Evolutionary conservation across 176 grass and related monocot genomes (phyloP).

Genomic region (Triticum timopheevii): DNA sequence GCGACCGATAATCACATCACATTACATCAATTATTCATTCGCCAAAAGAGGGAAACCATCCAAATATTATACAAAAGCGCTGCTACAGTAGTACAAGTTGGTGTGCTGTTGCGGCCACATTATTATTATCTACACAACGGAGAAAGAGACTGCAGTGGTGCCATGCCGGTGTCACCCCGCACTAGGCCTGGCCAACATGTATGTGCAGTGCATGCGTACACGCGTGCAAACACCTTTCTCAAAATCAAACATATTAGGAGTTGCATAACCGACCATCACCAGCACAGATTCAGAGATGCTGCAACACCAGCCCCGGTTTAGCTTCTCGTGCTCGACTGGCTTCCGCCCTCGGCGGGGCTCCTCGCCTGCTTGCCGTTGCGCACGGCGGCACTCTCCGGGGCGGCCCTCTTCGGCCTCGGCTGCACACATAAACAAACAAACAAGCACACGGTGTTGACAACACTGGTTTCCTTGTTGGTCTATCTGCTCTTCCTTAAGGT

Average conservation of each 20-base stretch:
- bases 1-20: background rate
- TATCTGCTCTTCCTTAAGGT: background rate
- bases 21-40: background rate
- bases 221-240: background rate
- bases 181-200: too few relatives aligned
- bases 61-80: background rate
- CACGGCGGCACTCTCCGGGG: conserved; percentile 37
- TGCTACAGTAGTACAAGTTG: background rate
- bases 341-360: conserved; percentile 29
- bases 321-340: conserved; percentile 37
- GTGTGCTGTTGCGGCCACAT: background rate
- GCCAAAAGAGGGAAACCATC: background rate
- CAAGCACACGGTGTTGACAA: background rate
- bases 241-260: background rate
- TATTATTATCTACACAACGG: background rate
- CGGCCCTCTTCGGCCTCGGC: conserved; percentile 87
- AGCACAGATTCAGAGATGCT: background rate
- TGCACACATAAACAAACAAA: background rate
- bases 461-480: background rate
- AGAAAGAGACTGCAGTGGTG: background rate
- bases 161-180: too few relatives aligned
- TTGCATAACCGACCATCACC: background rate
- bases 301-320: background rate
- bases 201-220: background rate
- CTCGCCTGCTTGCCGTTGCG: conserved; percentile 71